Percentiles rank a stretch among this genome's conserved stretches.
phyloP scores from a whole-genome alignment of 2,329 filamentous ascomycete species.

The Fusarium globosum region DNA sequence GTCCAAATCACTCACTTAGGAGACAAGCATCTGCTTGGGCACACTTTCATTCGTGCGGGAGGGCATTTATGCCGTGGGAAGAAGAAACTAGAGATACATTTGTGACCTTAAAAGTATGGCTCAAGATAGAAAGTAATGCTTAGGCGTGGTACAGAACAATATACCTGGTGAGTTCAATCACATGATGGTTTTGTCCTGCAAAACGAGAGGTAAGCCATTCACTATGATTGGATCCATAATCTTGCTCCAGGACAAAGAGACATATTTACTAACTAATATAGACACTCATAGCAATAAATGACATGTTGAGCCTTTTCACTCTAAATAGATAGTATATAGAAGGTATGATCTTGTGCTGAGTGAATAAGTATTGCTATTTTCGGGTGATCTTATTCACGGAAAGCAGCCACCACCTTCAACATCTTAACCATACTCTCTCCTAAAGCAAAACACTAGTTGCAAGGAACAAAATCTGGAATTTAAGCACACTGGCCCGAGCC shows the following conservation, averaged over 20 bases:
- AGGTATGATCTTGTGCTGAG: neutral
- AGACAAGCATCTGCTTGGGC: neutral
- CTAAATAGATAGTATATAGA: neutral
- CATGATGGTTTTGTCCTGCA: neutral
- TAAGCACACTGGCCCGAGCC: neutral
- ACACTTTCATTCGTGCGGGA: neutral
- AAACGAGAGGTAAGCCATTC: neutral
- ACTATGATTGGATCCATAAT: neutral
- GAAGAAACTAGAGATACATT: too few species aligned
- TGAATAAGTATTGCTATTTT: neutral
- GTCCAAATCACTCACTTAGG: fast-evolving
- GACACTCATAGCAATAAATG: too few species aligned
- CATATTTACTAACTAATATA: neutral
- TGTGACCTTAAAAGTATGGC: too few species aligned
- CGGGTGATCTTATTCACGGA: neutral
- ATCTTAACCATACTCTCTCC: neutral
- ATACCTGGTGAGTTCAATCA: neutral
- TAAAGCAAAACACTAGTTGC: fast-evolving
- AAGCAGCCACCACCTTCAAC: neutral
- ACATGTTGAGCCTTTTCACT: neutral
- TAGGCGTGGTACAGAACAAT: neutral
- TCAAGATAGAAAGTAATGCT: neutral
- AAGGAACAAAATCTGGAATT: fast-evolving
- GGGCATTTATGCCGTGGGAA: fast-evolving
- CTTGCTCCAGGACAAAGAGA: neutral